A percentile compares a stretch with the other conserved stretches of the same genome.
Conservation (phyloP, 2,329 filamentous ascomycete genomes). For the Tolypocladium inflatum region DNA sequence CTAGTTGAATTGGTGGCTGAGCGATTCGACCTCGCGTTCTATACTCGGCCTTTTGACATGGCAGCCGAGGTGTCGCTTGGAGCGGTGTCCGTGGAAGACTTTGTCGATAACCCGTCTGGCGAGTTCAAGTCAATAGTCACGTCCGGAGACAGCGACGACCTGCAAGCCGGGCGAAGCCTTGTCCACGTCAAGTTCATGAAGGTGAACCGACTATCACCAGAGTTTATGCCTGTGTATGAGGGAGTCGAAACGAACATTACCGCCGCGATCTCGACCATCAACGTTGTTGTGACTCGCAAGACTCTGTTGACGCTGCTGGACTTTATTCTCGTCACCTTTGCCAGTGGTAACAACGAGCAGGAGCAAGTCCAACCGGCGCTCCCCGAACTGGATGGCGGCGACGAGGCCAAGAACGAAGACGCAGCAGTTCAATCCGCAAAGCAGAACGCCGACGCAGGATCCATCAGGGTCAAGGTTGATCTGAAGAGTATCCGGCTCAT, state of each 20-base stretch:
- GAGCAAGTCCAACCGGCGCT: conserved; percentile 25
- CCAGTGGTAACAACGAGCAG: conserved; percentile 44
- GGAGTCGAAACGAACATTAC: conserved; percentile 91
- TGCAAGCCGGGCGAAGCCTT: conserved; percentile 67
- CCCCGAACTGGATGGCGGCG: conserved; percentile 18
- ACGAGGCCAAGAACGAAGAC: conserved; percentile 28
- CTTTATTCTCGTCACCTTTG: conserved; percentile 89
- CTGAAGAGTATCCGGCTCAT: conserved; percentile 90
- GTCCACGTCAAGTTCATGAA: conserved; percentile 84
- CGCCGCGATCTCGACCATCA: conserved; percentile 88
- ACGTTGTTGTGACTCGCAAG: conserved; percentile 85
- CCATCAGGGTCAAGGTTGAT: conserved; percentile 88
- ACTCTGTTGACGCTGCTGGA: conserved; percentile 88
- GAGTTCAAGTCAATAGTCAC: conserved; percentile 99
- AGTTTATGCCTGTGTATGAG: conserved; percentile 86
- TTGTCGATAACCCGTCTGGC: conserved; percentile 77
- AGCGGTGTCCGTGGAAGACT: conserved; percentile 83
- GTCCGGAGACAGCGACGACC: conserved; percentile 64
- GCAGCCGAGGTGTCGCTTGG: conserved; percentile 82
- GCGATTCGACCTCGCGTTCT: conserved; percentile 78
- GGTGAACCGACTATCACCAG: conserved; percentile 83
- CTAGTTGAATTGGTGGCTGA: conserved; percentile 89
- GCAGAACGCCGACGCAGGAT: conserved; percentile 42
- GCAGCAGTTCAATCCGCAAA: conserved; percentile 19
- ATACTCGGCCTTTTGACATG: conserved; percentile 85